Evolutionary conservation across 2,329 filamentous ascomycete species (phyloP).

Genomic region (Aschersonia sp.): DNA sequence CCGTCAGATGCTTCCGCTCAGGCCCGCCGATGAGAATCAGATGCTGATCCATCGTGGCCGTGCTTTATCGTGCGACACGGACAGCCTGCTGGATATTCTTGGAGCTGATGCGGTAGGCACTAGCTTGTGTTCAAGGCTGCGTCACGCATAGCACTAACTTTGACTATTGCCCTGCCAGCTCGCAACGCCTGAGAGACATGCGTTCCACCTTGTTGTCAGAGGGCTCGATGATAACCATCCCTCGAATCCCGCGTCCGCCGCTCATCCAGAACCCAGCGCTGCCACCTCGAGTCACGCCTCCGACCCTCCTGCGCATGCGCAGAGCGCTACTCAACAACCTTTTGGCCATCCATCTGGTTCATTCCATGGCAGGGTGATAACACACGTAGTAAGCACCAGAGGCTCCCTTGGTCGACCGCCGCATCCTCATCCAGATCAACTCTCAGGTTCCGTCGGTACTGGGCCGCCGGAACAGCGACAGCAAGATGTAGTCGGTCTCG

Average conservation of each 20-base stretch:
- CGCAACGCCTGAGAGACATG: constrained; percentile 29
- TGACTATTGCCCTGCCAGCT: constrained; percentile 17
- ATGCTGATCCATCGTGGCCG: constrained; percentile 47
- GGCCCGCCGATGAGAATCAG: constrained; percentile 38
- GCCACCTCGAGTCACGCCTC: constrained; percentile 1
- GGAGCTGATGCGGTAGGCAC: constrained; percentile 35
- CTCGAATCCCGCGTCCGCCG: constrained; percentile 9
- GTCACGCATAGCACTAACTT: background rate
- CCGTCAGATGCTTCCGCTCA: constrained; percentile 32
- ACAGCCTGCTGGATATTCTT: constrained; percentile 42
- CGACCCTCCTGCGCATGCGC: background rate
- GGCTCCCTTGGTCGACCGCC: constrained; percentile 1
- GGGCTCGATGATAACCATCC: constrained; percentile 18
- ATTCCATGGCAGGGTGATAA: constrained; percentile 14
- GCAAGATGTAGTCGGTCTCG: constrained; percentile 28
- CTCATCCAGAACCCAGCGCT: constrained; percentile 13
- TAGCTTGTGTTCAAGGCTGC: background rate
- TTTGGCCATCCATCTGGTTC: constrained; percentile 11
- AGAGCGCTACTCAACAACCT: constrained; percentile 3
- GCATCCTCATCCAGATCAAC: too few relatives aligned
- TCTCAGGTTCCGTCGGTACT: constrained; percentile 11
- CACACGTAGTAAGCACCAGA: constrained; percentile 12
- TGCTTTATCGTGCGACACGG: constrained; percentile 35
- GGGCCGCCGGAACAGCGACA: constrained; percentile 23
- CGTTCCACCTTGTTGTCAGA: constrained; percentile 38